Base-by-base conservation (phyloP, 2,329 filamentous ascomycete genomes). In the Calonectria pseudoreteaudii region DNA sequence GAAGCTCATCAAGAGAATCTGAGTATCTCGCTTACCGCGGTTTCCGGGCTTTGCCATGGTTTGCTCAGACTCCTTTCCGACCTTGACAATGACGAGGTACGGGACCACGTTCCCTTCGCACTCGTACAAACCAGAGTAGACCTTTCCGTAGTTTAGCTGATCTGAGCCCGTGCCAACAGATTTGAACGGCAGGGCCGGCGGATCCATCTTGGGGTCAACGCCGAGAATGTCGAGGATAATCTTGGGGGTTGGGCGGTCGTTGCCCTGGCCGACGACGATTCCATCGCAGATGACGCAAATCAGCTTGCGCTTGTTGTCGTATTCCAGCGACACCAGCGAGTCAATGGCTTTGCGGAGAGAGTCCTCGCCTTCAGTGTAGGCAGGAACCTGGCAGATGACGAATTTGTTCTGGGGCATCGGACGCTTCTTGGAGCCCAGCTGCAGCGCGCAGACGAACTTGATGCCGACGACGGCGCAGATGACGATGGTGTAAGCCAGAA, bases 341-440 rank as follows among this genome's bases (percentile, higher is more conserved):
- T 99, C 97, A 3, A 99, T 89, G 67, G 95, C 96, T 82, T 98
- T 97, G 70, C 97, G 91, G 13, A 99, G 88, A 6, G 96, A 96
- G 80, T 99, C 97, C 88, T 99, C 97, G 80, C 95, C 97, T 87
- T 99, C 97, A 0, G 97, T 99, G 83, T 98, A 99, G 4, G 97
- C 97, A 14, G 97, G 97, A 36, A 99, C 95, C 84, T 98, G 95
- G 85, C 96, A 98, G 78, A 99, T 98, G 80, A 99, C 96, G 80
- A 99, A 99, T 83, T 98, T 99, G 85, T 99, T 96, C 84, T 98
- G 96, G 49, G 95, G 94, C 9, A 94, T 90, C 3, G 97, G 97
- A 23, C 94, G 93, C 73, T 94, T 92, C 87, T 98, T 98, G 6
- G 95, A 95, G 52, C 96, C 96, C 74, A 99, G 94, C 82, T 98